phyloP scores from a whole-genome alignment of 495 filamentous ascomycete genomes.

The Annulohypoxylon nitens region DNA sequence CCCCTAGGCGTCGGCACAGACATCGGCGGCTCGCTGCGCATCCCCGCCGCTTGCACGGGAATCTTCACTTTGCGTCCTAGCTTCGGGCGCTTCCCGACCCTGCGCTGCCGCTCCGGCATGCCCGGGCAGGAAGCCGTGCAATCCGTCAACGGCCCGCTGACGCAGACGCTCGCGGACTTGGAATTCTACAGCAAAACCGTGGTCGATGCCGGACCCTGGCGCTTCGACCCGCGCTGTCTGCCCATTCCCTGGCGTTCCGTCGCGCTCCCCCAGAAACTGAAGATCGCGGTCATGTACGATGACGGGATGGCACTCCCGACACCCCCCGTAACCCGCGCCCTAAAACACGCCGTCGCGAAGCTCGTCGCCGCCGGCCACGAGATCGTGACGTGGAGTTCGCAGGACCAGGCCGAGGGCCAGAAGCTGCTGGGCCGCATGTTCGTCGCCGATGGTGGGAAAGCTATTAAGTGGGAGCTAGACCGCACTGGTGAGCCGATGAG shows the following conservation, averaged over 20 bases:
- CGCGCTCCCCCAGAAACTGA: conserved; percentile 66
- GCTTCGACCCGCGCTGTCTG: conserved; percentile 81
- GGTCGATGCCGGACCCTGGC: conserved; percentile 84
- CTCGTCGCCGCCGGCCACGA: conserved; percentile 79
- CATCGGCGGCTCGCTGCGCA: conserved; percentile 86
- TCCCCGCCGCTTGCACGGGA: conserved; percentile 88
- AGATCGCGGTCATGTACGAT: conserved; percentile 76
- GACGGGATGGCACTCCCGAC: conserved; percentile 84
- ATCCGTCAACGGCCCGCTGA: conserved; percentile 87
- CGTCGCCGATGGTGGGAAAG: conserved; percentile 81
- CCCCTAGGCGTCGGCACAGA: conserved; percentile 89
- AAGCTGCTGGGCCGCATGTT: conserved; percentile 79
- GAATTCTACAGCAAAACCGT: conserved; percentile 78
- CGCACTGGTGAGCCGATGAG: conserved; percentile 81
- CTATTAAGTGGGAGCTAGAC: conserved; percentile 77
- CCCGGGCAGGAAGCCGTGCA: conserved; percentile 87
- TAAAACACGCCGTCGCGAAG: conserved; percentile 71
- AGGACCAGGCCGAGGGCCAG: conserved; percentile 73
- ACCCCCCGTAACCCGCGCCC: conserved; percentile 81
- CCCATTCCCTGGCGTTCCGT: conserved; percentile 80
- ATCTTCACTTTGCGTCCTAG: conserved; percentile 87
- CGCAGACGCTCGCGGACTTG: conserved; percentile 81
- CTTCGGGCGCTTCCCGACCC: conserved; percentile 85
- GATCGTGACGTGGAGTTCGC: conserved; percentile 72
- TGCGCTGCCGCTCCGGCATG: conserved; percentile 82